Conservation (phyloP, 2,329 filamentous ascomycete genomes). For the Alternaria gaisen region DNA sequence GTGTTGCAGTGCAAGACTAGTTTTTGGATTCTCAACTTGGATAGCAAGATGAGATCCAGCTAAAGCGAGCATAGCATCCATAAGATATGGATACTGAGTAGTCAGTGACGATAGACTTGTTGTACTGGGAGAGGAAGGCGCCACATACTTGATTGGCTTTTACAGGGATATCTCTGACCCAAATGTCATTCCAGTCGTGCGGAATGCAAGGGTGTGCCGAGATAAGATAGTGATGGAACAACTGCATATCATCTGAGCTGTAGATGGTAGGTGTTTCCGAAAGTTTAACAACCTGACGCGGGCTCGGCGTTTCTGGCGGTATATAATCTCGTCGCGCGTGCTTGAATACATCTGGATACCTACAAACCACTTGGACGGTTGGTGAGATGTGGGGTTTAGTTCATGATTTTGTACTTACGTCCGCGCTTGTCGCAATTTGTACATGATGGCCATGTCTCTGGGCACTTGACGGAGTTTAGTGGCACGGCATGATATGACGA, state of each 20-base stretch:
- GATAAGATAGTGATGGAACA: slow-evolving; percentile 64
- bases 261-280: slow-evolving; percentile 43
- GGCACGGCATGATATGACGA: background rate
- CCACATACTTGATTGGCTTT: slow-evolving; percentile 26
- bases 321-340: slow-evolving; percentile 24
- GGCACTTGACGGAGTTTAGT: slow-evolving; percentile 39
- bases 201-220: slow-evolving; percentile 48
- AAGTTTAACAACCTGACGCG: slow-evolving; percentile 23
- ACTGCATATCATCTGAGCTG: slow-evolving; percentile 58
- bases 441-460: slow-evolving; percentile 51
- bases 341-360: slow-evolving; percentile 41
- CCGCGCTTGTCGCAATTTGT: slow-evolving; percentile 50
- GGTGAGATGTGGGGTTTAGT: background rate
- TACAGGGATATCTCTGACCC: slow-evolving; percentile 27
- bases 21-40: slow-evolving; percentile 19
- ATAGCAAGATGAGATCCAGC: slow-evolving; percentile 34
- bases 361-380: slow-evolving; percentile 31
- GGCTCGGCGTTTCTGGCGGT: slow-evolving; percentile 18
- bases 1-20: slow-evolving; percentile 21
- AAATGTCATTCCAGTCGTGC: slow-evolving; percentile 20
- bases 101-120: slow-evolving; percentile 5
- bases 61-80: slow-evolving; percentile 37
- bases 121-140: background rate
- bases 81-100: slow-evolving; percentile 33
- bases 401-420: slow-evolving; percentile 6